These are phyloP conservation scores for Malus sieversii DNA, from an alignment of 306 rosid genomes.

Conservation along the genomic window DNA sequence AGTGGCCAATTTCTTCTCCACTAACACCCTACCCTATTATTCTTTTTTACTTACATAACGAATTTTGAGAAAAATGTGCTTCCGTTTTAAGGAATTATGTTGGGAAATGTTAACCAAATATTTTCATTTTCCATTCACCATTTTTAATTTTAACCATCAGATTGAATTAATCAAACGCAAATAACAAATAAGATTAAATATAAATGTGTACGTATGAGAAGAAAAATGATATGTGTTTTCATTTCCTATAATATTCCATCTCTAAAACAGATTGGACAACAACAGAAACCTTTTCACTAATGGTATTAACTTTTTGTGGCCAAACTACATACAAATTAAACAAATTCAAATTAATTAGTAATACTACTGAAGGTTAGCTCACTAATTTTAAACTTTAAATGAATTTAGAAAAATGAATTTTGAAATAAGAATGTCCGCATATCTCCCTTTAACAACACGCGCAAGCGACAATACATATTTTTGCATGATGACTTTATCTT, in stretches of 20 bases:
- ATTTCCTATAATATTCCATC: neutral
- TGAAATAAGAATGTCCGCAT: neutral
- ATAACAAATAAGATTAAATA: neutral
- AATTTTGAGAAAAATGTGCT: neutral
- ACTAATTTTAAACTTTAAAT: neutral
- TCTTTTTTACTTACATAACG: neutral
- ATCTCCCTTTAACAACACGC: neutral
- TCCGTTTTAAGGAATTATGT: neutral
- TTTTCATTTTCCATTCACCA: neutral
- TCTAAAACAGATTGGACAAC: neutral
- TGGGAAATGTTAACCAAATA: neutral
- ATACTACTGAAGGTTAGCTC: neutral
- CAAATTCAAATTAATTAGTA: neutral
- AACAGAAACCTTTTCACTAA: too few species aligned
- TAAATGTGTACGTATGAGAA: too few species aligned
- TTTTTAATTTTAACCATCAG: too few species aligned
- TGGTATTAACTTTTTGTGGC: neutral
- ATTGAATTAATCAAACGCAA: neutral
- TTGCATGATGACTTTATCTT: too few species aligned
- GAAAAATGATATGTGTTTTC: too few species aligned
- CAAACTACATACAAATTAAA: neutral
- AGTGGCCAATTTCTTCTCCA: neutral
- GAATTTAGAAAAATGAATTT: neutral
- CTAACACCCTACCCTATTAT: neutral
- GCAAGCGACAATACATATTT: too few species aligned